Percentiles rank a stretch among this genome's conserved stretches.
Evolutionary conservation across 495 filamentous ascomycete genomes (phyloP).

Genomic region (Achaetomiella virescens): DNA sequence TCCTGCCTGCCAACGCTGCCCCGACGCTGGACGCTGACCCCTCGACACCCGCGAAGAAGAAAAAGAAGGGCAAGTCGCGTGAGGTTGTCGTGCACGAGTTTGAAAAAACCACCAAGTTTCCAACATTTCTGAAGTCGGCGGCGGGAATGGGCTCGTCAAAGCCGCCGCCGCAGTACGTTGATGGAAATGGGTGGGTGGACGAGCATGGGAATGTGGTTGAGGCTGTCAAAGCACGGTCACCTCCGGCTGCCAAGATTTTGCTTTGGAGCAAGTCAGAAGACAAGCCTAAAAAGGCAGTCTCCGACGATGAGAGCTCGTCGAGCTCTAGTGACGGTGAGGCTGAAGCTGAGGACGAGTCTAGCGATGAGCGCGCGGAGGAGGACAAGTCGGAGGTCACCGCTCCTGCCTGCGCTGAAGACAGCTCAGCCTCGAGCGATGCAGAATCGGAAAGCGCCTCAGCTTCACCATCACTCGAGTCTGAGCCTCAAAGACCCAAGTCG

Average conservation of each 20-base stretch:
- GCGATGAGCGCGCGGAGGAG: not conserved
- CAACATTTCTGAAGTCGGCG: constrained; percentile 62
- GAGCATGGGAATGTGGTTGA: constrained; percentile 71
- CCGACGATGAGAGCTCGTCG: not conserved
- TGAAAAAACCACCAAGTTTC: constrained; percentile 67
- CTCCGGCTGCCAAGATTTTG: constrained; percentile 7
- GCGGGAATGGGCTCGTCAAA: constrained; percentile 26
- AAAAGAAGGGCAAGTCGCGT: constrained; percentile 43
- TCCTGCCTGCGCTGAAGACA: constrained; percentile 20
- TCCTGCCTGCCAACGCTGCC: constrained; percentile 55
- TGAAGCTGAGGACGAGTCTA: constrained; percentile 14
- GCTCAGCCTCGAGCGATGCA: not conserved
- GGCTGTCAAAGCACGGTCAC: constrained; percentile 28
- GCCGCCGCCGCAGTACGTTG: constrained; percentile 50
- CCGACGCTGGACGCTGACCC: constrained; percentile 35
- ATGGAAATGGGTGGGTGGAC: constrained; percentile 88
- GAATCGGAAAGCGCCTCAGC: not conserved
- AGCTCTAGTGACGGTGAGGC: constrained; percentile 10
- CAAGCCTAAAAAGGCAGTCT: not conserved
- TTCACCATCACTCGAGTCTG: constrained; percentile 18
- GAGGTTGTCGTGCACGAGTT: constrained; percentile 75
- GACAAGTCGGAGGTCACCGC: constrained; percentile 25
- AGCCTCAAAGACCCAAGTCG: constrained; percentile 33
- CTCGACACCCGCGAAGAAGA: constrained; percentile 44
- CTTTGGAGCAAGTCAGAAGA: constrained; percentile 1